Evolutionary conservation across 2,329 filamentous ascomycete genomes (phyloP), one percentile per base, ranked within the genome.

Genomic region (Paecilomyces variotii): DNA sequence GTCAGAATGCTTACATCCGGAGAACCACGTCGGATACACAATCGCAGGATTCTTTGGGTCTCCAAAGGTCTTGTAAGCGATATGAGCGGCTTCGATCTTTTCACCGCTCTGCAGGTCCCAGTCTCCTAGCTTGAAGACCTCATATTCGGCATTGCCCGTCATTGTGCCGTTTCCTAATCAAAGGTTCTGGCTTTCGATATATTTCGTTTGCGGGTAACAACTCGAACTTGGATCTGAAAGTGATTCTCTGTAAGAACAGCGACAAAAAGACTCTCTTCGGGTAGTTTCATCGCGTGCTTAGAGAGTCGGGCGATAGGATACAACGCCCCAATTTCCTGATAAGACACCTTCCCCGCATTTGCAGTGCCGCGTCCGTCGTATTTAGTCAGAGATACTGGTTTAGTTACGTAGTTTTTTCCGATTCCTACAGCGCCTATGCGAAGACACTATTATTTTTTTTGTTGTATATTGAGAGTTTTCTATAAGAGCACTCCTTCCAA

Each of bases 1-100:
- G 19, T 6, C 30, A 19, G 24, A 32, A 56, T 39, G 72, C 78
- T 55, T 69, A 83, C 80, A 63, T 60, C 86, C 86, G 19, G 84
- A 86, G 70, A 86, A 92, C 89, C 89, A 92, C 1, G 85, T 86
- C 1, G 89, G 89, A 67, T 92, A 92, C 61, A 92, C 82, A 59
- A 92, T 83, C 2, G 84, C 85, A 6, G 88, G 88, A 4, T 76
- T 78, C 0, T 76, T 80, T 0, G 82, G 70, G 58, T 86, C 78
- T 24, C 89, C 89, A 64, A 88, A 87, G 0, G 88, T 90, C 72
- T 88, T 91, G 78, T 90, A 93, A 14, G 88, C 87, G 57, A 93
- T 84, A 66, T 83, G 82, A 1, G 89, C 89, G 63, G 83, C 71
- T 1, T 81, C 79, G 19, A 92, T 79, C 4, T 74, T 78, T n/a